These are phyloP conservation scores for Rhodotorula sp. DNA, from an alignment of 1,284 basidiomycete species.

Conservation along the genomic window DNA sequence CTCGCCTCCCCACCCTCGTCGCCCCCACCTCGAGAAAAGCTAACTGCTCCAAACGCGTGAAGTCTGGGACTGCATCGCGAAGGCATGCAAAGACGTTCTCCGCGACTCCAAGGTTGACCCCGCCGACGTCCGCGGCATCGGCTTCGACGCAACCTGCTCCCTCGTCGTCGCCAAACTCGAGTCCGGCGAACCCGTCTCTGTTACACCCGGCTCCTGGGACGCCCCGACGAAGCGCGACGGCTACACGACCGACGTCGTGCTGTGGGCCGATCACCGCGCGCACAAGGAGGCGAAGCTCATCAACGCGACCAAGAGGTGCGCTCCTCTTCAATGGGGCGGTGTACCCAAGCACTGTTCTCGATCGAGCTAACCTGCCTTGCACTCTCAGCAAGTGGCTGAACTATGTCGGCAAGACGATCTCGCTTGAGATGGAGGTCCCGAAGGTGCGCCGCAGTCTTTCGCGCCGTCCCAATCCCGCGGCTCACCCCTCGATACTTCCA, in stretches of 20 bases:
- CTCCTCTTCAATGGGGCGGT: background rate
- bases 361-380: constrained; percentile 44
- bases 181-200: constrained; percentile 72
- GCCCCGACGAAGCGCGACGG: constrained; percentile 41
- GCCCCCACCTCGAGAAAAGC: background rate
- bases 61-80: constrained; percentile 77
- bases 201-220: constrained; percentile 73
- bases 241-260: constrained; percentile 78
- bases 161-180: constrained; percentile 76
- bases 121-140: constrained; percentile 76
- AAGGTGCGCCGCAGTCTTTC: constrained; percentile 24
- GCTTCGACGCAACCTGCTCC: constrained; percentile 97
- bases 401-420: constrained; percentile 93
- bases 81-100: constrained; percentile 71
- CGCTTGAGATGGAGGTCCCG: constrained; percentile 87
- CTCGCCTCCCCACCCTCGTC: background rate
- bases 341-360: rapidly evolving
- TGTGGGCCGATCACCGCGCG: constrained; percentile 74
- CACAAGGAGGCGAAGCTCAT: constrained; percentile 87
- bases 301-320: constrained; percentile 63
- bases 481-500: constrained; percentile 55
- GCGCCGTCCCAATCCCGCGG: background rate
- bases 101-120: constrained; percentile 64
- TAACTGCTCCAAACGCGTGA: background rate
- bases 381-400: constrained; percentile 67